Evolutionary conservation across 1,284 basidiomycete genomes (phyloP).

Genomic region (Mycocalia duriaeana): DNA sequence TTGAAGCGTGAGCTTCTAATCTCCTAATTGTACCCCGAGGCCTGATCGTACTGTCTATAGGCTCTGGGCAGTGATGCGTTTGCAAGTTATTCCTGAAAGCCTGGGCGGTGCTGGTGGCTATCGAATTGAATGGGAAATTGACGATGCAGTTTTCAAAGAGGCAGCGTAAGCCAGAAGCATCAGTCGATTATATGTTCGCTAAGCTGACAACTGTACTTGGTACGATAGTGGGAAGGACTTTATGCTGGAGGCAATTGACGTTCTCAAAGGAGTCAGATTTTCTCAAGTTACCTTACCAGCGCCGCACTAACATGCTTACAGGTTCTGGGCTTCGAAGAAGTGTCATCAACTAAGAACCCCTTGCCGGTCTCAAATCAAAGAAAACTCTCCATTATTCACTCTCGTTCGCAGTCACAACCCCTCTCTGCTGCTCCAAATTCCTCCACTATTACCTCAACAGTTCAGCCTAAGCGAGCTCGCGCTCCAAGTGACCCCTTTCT

Average conservation of each 20-base stretch:
- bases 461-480: conserved; percentile 55
- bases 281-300: conserved; percentile 13
- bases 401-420: conserved; percentile 53
- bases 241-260: conserved; percentile 76
- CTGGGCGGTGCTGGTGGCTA: conserved; percentile 67
- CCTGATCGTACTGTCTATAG: conserved; percentile 14
- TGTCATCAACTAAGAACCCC: conserved; percentile 37
- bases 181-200: conserved; percentile 1
- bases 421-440: conserved; percentile 34
- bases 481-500: conserved; percentile 77
- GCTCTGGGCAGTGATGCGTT: conserved; percentile 69
- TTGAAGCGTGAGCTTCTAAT: conserved; percentile 45
- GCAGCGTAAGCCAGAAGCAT: conserved; percentile 56
- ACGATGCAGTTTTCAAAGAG: conserved; percentile 81
- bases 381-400: conserved; percentile 38
- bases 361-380: conserved; percentile 28
- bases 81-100: conserved; percentile 66
- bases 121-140: conserved; percentile 73
- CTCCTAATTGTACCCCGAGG: conserved; percentile 1
- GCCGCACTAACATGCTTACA: conserved; percentile 20
- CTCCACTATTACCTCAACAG: conserved; percentile 33
- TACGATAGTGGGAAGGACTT: conserved; percentile 70
- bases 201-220: background rate
- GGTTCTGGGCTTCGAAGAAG: conserved; percentile 68
- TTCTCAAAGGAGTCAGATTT: conserved; percentile 73